Evolutionary conservation across 106 monocot genomes (phyloP), one percentile per base, ranked within the genome.

Genomic region (Ottelia alismoides): DNA sequence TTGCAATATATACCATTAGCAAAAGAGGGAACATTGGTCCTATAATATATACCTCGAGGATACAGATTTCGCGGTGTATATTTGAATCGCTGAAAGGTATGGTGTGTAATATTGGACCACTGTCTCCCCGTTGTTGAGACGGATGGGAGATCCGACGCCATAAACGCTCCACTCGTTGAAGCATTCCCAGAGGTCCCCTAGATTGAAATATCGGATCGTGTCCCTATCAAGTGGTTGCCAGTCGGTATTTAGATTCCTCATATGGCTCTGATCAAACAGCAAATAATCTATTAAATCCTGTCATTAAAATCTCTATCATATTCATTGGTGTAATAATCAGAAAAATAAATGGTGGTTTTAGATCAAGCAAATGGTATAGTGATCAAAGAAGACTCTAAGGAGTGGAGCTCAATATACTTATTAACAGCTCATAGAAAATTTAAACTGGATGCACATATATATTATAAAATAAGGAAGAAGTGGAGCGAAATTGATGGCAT

Each of bases 141-240:
- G 47, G 23, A 85, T 67, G 0, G 79, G 79, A 61, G 69, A 52
- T 27, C 72, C 76, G 7, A 61, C 56, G 49, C 93, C 93, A 57
- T 78, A 93, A 2, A 70, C 87, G 53, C 93, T 93, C 79, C 83
- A 87, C 63, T 93, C 83, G 17, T 60, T 48, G 28, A 83, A 93
- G 52, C 63, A 69, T 3, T 87, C 80, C 93, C 93, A 93, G 25
- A 93, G 77, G 28, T 93, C 83, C 31, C 70, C 77, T 22, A 93
- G 87, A 35, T 56, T 47, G 31, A 87, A 87, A 53, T 47, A 80
- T 19, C 71, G 62, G 5, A 74, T 31, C 31, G 18, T 49, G 2
- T 62, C 50, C 21, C 50, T 32, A 11, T 48, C 28, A 0, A 48
- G 19, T 1, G 27, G 32, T 72, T 68, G 44, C 58, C 58, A 58